Conservation (phyloP, 73 alveolate species). For the Paramecium pentaurelia region DNA sequence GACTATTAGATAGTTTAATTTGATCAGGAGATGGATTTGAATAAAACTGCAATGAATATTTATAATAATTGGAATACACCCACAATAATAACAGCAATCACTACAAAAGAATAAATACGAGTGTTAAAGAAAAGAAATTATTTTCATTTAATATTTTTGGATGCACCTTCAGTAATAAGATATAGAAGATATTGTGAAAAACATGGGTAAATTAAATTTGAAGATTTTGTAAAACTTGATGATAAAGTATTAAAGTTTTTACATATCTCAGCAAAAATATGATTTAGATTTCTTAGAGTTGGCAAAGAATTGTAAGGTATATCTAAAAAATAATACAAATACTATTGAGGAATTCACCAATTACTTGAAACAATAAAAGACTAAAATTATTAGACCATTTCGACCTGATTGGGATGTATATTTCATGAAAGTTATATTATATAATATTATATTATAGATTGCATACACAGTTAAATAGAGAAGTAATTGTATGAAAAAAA, state of each 20-base stretch:
- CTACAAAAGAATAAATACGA: neutral
- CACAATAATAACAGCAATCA: neutral
- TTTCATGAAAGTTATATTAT: conserved; percentile 69
- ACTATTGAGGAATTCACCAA: neutral
- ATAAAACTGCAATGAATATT: neutral
- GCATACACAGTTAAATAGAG: conserved; percentile 30
- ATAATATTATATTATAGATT: neutral
- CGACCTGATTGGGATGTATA: conserved; percentile 79
- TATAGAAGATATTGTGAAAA: neutral
- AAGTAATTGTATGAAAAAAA: conserved; percentile 3
- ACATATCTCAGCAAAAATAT: neutral
- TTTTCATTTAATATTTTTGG: neutral
- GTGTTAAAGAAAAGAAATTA: neutral
- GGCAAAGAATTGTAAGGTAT: neutral
- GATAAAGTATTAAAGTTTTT: neutral
- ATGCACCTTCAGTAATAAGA: neutral
- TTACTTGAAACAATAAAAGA: neutral
- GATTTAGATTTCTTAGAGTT: neutral
- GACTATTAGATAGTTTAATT: neutral
- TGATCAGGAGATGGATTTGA: neutral
- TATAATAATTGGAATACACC: conserved; percentile 16
- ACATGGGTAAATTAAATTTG: neutral
- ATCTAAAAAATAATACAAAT: neutral
- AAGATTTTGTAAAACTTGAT: neutral
- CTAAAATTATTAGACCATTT: conserved; percentile 54